Base-by-base conservation (phyloP, 2,329 filamentous ascomycete genomes). In the Ascochyta koolunga region DNA sequence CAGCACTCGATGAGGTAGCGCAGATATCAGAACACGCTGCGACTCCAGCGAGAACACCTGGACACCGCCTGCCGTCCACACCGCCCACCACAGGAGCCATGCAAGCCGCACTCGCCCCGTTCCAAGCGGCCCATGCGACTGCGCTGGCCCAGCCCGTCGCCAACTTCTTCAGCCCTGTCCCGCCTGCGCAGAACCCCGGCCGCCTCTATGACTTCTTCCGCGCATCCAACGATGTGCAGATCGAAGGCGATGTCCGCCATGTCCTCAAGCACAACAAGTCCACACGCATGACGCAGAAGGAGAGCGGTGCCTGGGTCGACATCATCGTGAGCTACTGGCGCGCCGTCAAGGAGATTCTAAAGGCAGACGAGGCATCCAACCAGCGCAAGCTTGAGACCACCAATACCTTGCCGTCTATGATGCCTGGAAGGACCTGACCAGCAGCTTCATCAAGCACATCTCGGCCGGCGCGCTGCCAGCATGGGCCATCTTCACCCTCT, bases 401-500 rank as follows among this genome's bases (percentile, higher is more conserved):
- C 86, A 89, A 53, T 96, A 90, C 87, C 83, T 83, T n/a, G 88
- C 84, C 50, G 89, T 93, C 0, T 99, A 96, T 69, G 89, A 92
- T 58, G 79, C 87, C 10, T 98, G 95, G 93, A 96, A 91, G 70
- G 90, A 96, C 35, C 71, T 98, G 58, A 86, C 89, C 39, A 89
- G 89, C 59, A 80, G 82, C 41, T 80, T 98, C 33, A 87, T 93
- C 53, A 86, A 91, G 62, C 92, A 91, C 27, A 97, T 97, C 72
- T 88, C 87, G 31, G 88, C 84, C 61, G 80, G 82, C 50, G 83
- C 85, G 2, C 91, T 98, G 65, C 87, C 91, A 61, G 88, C 91
- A 27, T 99, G 95, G 93, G 95, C 92, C 0, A 86, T 99, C 45
- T 93, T 95, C 3, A 93, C 90, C 69, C 81, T 99, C 33, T 98